Evolutionary conservation across 768 basidiomycete species (phyloP), one percentile per base, ranked within the genome.

Genomic region (Paxillus rubicundulus): DNA sequence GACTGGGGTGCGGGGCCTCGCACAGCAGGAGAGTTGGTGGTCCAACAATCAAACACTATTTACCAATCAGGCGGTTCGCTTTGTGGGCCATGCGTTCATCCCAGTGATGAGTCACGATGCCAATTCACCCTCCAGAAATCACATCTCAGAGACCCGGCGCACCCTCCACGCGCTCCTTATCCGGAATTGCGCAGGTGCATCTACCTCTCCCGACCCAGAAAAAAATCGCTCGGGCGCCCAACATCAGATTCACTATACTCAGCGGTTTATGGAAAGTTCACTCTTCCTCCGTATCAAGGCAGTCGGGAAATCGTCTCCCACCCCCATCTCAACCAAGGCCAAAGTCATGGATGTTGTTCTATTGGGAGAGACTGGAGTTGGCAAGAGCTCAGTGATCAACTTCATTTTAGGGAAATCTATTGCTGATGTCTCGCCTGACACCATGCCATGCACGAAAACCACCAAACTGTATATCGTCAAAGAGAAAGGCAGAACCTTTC

Each of bases 351-450:
- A 75, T 14, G 69, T 57, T n/a, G 74, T 68, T n/a, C 63, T 64
- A 21, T 69, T 78, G 8, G 72, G 67, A 5, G 67, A 64, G 44
- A 55, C 46, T 13, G 69, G 67, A 9, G 67, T 65, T 9, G 67
- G 72, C 9, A 78, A 78, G 58, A 77, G 76, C 53, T 74, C 74
- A 0, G 60, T 78, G 32, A 51, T 78, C 53, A 78, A 78, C 54
- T 59, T 76, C 63, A 54, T 78, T 21, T 51, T 53, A 9, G 61
- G 57, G 20, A 5, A 48, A 8, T 47, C 62, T 1, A 49, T 57
- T 17, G 75, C 75, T 2, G 30, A 41, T 2, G 64, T 67, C 20
- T 74, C 73, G 2, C 57, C 65, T 32, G 58, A 64, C 9, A 64
- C 68, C 7, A 38, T 57, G 8, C 72, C 70, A 3, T 74, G 69